Evolutionary conservation across 139 green algal species (phyloP).

Genomic region (Closterium sp.): DNA sequence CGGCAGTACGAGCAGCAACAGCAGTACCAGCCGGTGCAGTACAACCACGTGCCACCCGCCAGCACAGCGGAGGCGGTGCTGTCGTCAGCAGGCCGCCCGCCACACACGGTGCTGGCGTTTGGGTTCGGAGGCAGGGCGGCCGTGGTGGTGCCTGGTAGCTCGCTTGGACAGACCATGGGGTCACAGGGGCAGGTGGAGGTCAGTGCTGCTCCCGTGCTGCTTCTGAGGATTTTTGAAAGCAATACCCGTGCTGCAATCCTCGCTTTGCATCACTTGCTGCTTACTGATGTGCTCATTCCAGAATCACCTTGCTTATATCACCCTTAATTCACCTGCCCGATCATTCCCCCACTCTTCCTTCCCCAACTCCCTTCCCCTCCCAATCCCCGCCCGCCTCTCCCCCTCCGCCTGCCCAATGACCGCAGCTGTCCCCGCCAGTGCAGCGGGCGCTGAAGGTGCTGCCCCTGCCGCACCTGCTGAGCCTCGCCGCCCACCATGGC

Average conservation of each 20-base stretch:
- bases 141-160: constrained; percentile 21
- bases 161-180: neutral
- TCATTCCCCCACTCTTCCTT: neutral
- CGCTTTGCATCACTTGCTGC: too few species aligned
- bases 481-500: neutral
- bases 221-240: too few species aligned
- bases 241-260: too few species aligned
- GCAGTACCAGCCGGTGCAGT: constrained; percentile 13
- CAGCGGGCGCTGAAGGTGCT: neutral
- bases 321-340: too few species aligned
- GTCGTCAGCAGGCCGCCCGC: constrained; percentile 9
- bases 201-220: neutral
- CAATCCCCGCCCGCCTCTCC: neutral
- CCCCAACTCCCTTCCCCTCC: neutral
- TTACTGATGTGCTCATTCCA: too few species aligned
- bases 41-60: constrained; percentile 8
- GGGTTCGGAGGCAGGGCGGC: constrained; percentile 40
- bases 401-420: neutral
- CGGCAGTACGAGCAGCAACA: neutral
- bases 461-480: neutral
- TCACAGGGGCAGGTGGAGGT: neutral
- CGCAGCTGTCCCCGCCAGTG: neutral
- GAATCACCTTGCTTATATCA: too few species aligned
- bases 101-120: constrained; percentile 27
- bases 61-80: constrained; percentile 32